Evolutionary conservation across 441 rosid species (phyloP), one percentile per base, ranked within the genome.

Genomic region (Populus hybrid): DNA sequence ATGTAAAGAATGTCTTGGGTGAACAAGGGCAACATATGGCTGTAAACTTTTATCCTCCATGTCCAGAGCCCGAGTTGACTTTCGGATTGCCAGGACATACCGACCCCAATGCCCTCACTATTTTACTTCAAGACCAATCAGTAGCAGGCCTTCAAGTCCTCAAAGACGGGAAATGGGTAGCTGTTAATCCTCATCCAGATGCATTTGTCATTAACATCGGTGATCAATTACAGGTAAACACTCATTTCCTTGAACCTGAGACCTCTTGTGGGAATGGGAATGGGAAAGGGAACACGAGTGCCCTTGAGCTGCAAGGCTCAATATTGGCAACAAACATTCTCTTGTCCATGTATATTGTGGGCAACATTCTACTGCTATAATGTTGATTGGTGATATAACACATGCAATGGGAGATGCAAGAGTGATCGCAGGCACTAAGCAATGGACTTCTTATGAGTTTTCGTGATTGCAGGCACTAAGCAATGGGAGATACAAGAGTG

Each of bases 11-110:
- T 18, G 85, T 75, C 9, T 45, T 87, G 16, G 89, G 87, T 16
- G 79, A 83, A 45, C 90, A 90, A 75, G 91, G 88, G 16, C 91
- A 90, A 75, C 93, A 84, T 76, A 86, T 90, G 89, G 89, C 93
- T 3, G 76, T 90, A 20, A 90, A 90, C 84, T 90, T 79, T 72
- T 88, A 90, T 59, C 93, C 93, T 0, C 87, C 89, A 0, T 88
- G 91, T 64, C 91, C 91, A 0, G 71, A 88, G 79, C 93, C 91
- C 5, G 88, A 88, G 50, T 76, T 90, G 8, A 90, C 91, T 0
- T 84, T 75, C 28, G 91, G 91, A 4, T 65, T 90, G 45, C 93
- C 89, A 0, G 77, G 79, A 21, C 93, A 90, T 68, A 82, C 88
- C 0, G 91, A 90, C 75, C 90, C 85, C 0, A 87, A 83, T 61